phyloP scores from a whole-genome alignment of 2,329 filamentous ascomycete genomes.

The Colletotrichum falcatum region DNA sequence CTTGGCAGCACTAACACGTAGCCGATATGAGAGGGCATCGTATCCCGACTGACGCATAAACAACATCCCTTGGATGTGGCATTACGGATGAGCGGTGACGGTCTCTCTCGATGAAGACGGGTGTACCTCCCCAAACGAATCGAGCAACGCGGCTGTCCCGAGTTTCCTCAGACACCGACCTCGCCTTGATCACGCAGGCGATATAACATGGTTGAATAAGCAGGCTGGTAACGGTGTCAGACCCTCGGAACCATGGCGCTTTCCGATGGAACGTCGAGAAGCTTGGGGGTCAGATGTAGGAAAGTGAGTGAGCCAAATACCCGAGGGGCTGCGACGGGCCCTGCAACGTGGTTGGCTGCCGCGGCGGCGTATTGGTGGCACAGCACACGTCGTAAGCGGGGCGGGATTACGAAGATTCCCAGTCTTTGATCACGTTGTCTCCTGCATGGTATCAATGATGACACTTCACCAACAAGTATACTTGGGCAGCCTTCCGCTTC shows the following conservation, averaged over 20 bases:
- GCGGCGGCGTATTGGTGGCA: constrained; percentile 33
- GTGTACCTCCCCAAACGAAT: constrained; percentile 13
- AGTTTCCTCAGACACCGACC: constrained; percentile 1
- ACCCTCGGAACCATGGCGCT: constrained; percentile 34
- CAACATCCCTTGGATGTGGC: background rate
- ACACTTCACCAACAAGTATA: constrained; percentile 38
- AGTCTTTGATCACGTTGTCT: constrained; percentile 34
- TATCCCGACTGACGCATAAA: constrained; percentile 1
- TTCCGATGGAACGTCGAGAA: constrained; percentile 34
- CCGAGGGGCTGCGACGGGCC: constrained; percentile 8
- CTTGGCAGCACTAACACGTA: constrained; percentile 16
- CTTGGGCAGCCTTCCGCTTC: constrained; percentile 9
- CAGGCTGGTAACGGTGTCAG: constrained; percentile 29
- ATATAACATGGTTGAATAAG: constrained; percentile 1
- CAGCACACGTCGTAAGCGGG: constrained; percentile 30
- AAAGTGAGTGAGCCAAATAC: constrained; percentile 25
- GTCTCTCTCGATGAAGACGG: background rate
- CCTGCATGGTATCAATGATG: constrained; percentile 37
- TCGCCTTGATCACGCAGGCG: constrained; percentile 13
- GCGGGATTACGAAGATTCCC: constrained; percentile 31
- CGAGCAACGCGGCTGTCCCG: constrained; percentile 7
- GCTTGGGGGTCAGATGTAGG: constrained; percentile 30
- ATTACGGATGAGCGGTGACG: constrained; percentile 28
- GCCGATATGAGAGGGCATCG: constrained; percentile 1
- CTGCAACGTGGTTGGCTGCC: constrained; percentile 33